Base-by-base conservation (phyloP, 2,329 filamentous ascomycete genomes). In the Dactylellina parvicollis region DNA sequence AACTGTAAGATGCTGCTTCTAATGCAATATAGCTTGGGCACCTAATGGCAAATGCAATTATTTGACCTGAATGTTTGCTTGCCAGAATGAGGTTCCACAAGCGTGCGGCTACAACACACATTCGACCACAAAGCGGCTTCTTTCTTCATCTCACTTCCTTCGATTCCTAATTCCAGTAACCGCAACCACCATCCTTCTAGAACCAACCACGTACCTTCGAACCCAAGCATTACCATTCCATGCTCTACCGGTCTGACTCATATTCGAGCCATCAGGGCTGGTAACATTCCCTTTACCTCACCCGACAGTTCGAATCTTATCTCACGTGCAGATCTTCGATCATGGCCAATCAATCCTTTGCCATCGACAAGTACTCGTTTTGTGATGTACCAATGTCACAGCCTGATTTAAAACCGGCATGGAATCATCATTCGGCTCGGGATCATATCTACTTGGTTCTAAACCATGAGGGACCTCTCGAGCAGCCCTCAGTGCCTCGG, bases 341-440 rank as follows among this genome's bases (percentile, higher is more conserved):
- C 32, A 73, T 73, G 69, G 54, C 60, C 0, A 73, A 24, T 2
- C 56, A 56, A 22, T 66, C 69, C n/a, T 73, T 59, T 38, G 42
- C 60, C 40, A 66, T 73, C 40, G 69, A 73, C 32, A 73, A 66
- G 26, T 73, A 73, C 24, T 73, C 69, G 7, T 73, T 49, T 38
- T 73, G 57, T 28, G 69, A 73, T 22, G 60, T 73, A 16, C 52
- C 60, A 2, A 66, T 73, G 54, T 49, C 49, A 24, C 60, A 66
- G 18, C 26, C 36, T 34, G 60, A 73, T 49, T 30, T 47, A 2
- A 73, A 73, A 44, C 60, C 69, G 7, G 36, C 44, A 10, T 73
- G 69, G 69, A 66, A 55, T 34, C 69, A 73, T 54, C 69, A 73
- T 28, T 18, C 55, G 9, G 69, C 69, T 36, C 44, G 69, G 20